A percentile compares a stretch with the other conserved stretches of the same genome.
These are phyloP conservation scores for Chrysosporium queenslandicum DNA, from an alignment of 2,329 filamentous ascomycete species.

Conservation along the genomic window DNA sequence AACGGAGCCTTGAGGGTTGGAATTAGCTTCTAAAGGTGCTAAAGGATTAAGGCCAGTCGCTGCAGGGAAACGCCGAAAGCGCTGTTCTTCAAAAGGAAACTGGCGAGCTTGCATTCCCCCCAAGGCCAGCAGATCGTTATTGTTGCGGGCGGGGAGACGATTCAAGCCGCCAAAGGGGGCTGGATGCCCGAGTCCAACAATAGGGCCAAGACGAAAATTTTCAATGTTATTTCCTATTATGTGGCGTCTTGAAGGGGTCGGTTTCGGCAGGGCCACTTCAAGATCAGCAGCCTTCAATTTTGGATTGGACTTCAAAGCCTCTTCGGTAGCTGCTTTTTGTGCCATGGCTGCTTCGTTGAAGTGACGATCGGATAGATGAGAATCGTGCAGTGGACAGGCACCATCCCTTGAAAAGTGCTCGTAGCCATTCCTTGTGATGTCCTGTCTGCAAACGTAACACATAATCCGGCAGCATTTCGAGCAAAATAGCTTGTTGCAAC, in stretches of 20 bases:
- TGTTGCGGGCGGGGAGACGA: too few relatives aligned
- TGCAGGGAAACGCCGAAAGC: neutral
- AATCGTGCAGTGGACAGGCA: constrained; percentile 58
- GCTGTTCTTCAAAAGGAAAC: neutral
- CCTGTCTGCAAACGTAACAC: constrained; percentile 54
- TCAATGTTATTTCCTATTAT: too few relatives aligned
- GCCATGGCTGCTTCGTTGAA: constrained; percentile 54
- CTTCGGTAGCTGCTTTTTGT: constrained; percentile 48
- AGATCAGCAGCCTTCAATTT: constrained; percentile 50
- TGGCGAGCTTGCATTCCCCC: neutral
- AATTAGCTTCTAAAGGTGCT: neutral
- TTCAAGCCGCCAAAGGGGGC: too few relatives aligned
- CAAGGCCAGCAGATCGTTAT: neutral
- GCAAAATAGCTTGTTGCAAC: constrained; percentile 80
- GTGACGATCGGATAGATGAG: constrained; percentile 46
- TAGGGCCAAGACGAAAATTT: too few relatives aligned
- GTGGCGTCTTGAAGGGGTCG: too few relatives aligned
- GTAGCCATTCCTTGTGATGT: constrained; percentile 51
- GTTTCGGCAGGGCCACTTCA: constrained; percentile 46
- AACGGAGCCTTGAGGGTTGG: neutral
- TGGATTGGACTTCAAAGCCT: constrained; percentile 51
- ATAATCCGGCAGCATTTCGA: constrained; percentile 44
- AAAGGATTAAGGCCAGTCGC: neutral
- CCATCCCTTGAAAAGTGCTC: constrained; percentile 53
- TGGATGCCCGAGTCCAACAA: too few relatives aligned